phyloP scores from a whole-genome alignment of 2,329 filamentous ascomycete species.

The Capronia americana region DNA sequence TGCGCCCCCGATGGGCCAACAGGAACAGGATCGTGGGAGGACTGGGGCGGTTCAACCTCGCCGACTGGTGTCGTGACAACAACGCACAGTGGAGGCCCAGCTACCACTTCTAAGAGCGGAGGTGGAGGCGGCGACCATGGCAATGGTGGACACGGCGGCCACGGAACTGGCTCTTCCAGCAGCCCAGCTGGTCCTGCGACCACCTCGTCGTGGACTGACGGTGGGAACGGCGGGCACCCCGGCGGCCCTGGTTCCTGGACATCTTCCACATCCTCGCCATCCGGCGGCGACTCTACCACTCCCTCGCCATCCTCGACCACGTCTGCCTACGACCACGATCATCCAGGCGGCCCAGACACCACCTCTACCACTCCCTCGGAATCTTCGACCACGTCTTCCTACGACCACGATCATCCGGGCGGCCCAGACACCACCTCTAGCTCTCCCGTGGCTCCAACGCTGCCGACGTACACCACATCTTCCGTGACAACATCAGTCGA shows the following conservation, averaged over 20 bases:
- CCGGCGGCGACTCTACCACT: background rate
- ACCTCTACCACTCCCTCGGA: too few relatives aligned
- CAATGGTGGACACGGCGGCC: conserved; percentile 9
- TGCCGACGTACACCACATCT: conserved; percentile 2
- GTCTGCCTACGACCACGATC: too few relatives aligned
- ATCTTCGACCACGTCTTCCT: background rate
- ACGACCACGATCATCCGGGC: background rate
- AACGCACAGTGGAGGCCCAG: background rate
- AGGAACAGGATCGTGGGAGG: conserved; percentile 1
- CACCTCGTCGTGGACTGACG: background rate
- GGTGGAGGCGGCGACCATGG: conserved; percentile 8
- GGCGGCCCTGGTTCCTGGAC: background rate
- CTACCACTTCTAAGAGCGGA: conserved; percentile 13
- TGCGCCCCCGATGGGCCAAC: conserved; percentile 32
- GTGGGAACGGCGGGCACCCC: background rate
- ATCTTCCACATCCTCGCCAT: background rate
- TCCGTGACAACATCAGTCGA: too few relatives aligned
- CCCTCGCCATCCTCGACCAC: too few relatives aligned
- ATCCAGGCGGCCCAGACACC: background rate
- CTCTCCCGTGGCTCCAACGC: background rate
- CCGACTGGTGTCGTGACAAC: conserved; percentile 4
- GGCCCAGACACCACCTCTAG: background rate
- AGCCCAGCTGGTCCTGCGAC: conserved; percentile 1
- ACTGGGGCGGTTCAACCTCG: conserved; percentile 6
- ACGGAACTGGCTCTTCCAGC: conserved; percentile 1